These are phyloP conservation scores for Camelina neglecta DNA, from an alignment of 345 rosid genomes.

Conservation along the genomic window DNA sequence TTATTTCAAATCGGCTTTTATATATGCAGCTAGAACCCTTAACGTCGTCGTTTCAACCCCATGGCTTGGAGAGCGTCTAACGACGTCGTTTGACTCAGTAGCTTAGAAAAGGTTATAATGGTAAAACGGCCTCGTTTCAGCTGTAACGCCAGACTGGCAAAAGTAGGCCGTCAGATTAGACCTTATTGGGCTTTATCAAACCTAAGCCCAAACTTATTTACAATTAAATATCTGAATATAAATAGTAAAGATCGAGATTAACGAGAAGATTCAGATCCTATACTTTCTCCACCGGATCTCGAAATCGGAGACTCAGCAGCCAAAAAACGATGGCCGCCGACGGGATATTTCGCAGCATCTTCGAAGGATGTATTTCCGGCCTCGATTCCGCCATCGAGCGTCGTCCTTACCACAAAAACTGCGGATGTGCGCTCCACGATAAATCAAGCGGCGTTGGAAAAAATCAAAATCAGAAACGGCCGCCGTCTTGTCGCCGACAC, in stretches of 20 bases:
- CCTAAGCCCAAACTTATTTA: not conserved
- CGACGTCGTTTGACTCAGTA: not conserved
- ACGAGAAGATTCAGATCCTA: conserved; percentile 23
- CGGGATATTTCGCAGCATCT: conserved; percentile 59
- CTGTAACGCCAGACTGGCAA: conserved; percentile 1
- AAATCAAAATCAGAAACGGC: conserved; percentile 29
- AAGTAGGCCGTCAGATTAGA: not conserved
- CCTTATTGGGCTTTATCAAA: not conserved
- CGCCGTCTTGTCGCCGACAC: conserved; percentile 44
- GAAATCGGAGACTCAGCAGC: conserved; percentile 30
- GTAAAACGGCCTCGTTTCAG: not conserved
- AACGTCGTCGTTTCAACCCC: conserved; percentile 1
- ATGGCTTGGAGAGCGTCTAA: not conserved
- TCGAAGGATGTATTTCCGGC: conserved; percentile 66
- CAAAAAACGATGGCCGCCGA: conserved; percentile 59
- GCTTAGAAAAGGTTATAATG: not conserved
- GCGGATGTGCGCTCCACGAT: conserved; percentile 64
- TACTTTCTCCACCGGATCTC: conserved; percentile 32
- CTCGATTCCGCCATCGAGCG: conserved; percentile 58
- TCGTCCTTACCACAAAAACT: conserved; percentile 77
- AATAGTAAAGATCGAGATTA: conserved; percentile 19
- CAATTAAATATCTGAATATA: not conserved
- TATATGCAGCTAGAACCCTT: not conserved
- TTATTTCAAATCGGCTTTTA: not conserved
- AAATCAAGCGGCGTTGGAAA: conserved; percentile 38